Evolutionary conservation across 2,329 filamentous ascomycete species (phyloP).

Genomic region (Didymella lethalis): DNA sequence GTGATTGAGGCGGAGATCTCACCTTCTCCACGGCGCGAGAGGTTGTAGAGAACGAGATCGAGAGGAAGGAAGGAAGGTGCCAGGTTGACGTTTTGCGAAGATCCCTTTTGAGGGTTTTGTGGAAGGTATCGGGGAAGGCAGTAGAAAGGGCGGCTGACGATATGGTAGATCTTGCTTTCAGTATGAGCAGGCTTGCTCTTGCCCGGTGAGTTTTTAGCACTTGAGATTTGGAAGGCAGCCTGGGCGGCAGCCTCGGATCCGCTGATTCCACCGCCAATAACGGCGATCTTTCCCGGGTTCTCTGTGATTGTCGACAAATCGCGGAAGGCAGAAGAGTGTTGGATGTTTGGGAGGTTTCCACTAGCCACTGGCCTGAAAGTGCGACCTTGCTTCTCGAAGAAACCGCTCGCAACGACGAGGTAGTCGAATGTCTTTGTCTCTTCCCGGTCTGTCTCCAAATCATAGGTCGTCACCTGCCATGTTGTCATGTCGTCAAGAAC

Average conservation of each 20-base stretch:
- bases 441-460: constrained; percentile 23
- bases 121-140: constrained; percentile 66
- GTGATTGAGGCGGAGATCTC: constrained; percentile 71
- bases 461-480: constrained; percentile 35
- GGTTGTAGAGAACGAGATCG: constrained; percentile 76
- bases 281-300: constrained; percentile 66
- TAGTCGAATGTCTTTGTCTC: constrained; percentile 66
- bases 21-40: constrained; percentile 65
- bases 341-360: constrained; percentile 22
- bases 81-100: constrained; percentile 47
- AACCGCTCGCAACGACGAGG: constrained; percentile 76
- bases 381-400: constrained; percentile 63
- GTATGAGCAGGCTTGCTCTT: constrained; percentile 36
- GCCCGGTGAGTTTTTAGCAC: constrained; percentile 62
- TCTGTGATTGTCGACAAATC: constrained; percentile 30
- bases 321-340: constrained; percentile 44
- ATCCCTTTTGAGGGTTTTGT: constrained; percentile 31
- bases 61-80: constrained; percentile 72
- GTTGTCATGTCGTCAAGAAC: constrained; percentile 21
- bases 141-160: constrained; percentile 75
- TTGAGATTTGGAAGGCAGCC: constrained; percentile 75
- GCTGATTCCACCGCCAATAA: constrained; percentile 84
- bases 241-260: constrained; percentile 79
- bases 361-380: constrained; percentile 25
- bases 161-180: constrained; percentile 69